Evolutionary conservation across 257 asterid species (phyloP).

Genomic region (Solanum habrochaites): DNA sequence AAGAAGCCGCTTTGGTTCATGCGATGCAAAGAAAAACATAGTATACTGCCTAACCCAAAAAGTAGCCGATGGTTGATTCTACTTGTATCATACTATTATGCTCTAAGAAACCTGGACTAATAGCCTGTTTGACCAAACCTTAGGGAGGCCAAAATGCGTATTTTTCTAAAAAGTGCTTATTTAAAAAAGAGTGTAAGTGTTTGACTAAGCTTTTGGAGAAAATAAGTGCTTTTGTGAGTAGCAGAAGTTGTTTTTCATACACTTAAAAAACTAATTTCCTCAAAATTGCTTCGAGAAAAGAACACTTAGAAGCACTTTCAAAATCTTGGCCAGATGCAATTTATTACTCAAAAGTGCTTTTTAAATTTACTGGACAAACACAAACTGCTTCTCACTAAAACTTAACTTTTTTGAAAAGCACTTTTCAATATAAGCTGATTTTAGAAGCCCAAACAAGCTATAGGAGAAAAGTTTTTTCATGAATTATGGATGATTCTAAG

Average conservation of each 20-base stretch:
- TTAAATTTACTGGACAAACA: background rate
- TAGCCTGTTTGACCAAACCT: background rate
- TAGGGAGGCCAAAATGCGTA: background rate
- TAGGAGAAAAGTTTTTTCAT: background rate
- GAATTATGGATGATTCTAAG: background rate
- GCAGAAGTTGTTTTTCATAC: background rate
- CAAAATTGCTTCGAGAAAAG: background rate
- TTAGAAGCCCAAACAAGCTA: too few relatives aligned
- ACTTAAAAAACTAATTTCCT: background rate
- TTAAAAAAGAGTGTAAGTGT: background rate
- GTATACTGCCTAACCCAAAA: background rate
- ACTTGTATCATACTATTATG: background rate
- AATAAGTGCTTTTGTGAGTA: background rate
- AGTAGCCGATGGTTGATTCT: background rate
- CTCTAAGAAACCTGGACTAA: background rate
- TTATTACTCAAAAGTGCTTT: background rate
- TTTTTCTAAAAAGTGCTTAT: background rate
- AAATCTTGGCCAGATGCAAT: background rate
- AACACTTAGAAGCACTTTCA: background rate
- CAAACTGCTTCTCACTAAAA: background rate
- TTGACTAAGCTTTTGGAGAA: background rate
- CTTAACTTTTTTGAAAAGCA: background rate
- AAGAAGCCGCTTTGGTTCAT: background rate
- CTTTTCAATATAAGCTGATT: background rate
- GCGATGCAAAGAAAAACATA: background rate